Conservation (phyloP, 2,329 filamentous ascomycete species). For the Aspergillus glaucus region DNA sequence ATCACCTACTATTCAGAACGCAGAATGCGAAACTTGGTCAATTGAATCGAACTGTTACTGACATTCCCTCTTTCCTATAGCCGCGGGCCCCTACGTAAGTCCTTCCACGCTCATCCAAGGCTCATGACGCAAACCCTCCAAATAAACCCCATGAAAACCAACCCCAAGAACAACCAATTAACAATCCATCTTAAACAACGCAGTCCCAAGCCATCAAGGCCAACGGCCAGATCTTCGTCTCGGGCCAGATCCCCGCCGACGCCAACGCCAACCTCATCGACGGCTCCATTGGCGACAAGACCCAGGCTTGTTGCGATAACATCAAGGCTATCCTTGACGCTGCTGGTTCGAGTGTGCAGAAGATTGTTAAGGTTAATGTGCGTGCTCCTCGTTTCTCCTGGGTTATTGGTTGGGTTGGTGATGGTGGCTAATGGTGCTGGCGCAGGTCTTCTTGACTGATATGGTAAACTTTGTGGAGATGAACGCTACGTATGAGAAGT, state of each 20-base stretch:
- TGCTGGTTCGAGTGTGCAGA: conserved; percentile 69
- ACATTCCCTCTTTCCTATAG: conserved; percentile 15
- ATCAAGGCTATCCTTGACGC: conserved; percentile 76
- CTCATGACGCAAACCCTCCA: neutral
- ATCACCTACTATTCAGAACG: neutral
- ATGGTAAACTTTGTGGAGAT: conserved; percentile 83
- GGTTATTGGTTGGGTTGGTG: conserved; percentile 1
- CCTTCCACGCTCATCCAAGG: neutral
- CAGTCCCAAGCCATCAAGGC: conserved; percentile 59
- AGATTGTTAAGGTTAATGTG: conserved; percentile 78
- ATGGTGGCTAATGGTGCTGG: neutral
- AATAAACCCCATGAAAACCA: conserved; percentile 2
- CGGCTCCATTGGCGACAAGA: conserved; percentile 62
- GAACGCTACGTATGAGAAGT: conserved; percentile 67
- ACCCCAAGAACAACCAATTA: neutral
- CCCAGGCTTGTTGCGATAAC: conserved; percentile 68
- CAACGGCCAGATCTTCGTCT: conserved; percentile 63
- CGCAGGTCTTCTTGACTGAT: conserved; percentile 73
- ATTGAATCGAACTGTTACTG: neutral
- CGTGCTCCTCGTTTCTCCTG: conserved; percentile 12
- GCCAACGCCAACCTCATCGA: conserved; percentile 53
- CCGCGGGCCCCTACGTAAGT: conserved; percentile 41
- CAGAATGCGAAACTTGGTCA: neutral
- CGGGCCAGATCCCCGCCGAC: conserved; percentile 71
- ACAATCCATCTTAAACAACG: conserved; percentile 4